phyloP scores from a whole-genome alignment of 2,329 filamentous ascomycete species.

The Claviceps maximensis region DNA sequence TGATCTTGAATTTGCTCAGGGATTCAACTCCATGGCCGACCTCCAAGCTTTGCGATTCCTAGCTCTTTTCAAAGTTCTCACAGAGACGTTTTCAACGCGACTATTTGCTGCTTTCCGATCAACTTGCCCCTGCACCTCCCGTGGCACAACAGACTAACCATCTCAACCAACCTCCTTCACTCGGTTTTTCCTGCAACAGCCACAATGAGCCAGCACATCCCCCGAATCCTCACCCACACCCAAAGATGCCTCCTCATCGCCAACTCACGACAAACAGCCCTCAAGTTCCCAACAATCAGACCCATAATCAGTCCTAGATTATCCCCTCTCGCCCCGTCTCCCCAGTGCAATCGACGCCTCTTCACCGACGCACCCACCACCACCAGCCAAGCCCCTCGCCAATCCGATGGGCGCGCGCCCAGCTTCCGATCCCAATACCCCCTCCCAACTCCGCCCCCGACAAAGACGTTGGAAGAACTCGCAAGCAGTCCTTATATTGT shows the following conservation, averaged over 20 bases:
- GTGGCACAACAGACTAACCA: neutral
- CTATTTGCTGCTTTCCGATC: neutral
- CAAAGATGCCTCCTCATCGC: constrained; percentile 8
- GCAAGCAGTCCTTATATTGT: constrained; percentile 49
- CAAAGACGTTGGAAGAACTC: constrained; percentile 19
- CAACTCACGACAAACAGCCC: constrained; percentile 4
- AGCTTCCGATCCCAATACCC: constrained; percentile 13
- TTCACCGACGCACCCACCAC: neutral
- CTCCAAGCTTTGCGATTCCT: no score
- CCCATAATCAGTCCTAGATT: no score
- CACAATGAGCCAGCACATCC: constrained; percentile 16
- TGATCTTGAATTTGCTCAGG: constrained; percentile 14
- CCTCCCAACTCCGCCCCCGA: constrained; percentile 16
- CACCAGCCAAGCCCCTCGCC: constrained; percentile 9
- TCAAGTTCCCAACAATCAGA: constrained; percentile 8
- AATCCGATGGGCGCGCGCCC: constrained; percentile 12
- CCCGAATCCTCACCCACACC: constrained; percentile 13
- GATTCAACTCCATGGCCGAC: neutral
- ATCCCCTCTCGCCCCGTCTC: constrained; percentile 9
- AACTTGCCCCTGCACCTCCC: neutral
- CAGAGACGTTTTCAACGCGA: no score
- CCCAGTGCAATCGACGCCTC: neutral
- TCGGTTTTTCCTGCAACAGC: neutral
- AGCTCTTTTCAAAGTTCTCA: no score
- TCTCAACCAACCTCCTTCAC: no score